These are phyloP conservation scores for Rhamnella rubrinervis DNA, from an alignment of 331 rosid species.

Conservation along the genomic window DNA sequence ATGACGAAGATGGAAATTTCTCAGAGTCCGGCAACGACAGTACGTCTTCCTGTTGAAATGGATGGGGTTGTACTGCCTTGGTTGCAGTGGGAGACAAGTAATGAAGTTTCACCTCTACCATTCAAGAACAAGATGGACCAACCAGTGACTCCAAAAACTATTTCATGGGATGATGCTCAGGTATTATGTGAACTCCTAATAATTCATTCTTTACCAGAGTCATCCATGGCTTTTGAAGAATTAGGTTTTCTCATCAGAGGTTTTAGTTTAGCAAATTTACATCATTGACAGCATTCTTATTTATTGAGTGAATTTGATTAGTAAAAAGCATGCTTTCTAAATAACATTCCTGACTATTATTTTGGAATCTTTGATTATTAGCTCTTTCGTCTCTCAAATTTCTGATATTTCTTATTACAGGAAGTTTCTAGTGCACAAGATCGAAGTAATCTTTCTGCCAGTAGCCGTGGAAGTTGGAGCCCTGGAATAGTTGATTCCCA, in stretches of 20 bases:
- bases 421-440: slow-evolving; percentile 34
- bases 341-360: background rate
- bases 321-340: background rate
- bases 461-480: slow-evolving; percentile 95
- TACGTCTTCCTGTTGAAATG: slow-evolving; percentile 59
- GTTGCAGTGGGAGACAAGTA: slow-evolving; percentile 87
- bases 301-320: too few species aligned
- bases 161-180: slow-evolving; percentile 26
- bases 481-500: slow-evolving; percentile 42
- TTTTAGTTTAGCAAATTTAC: too few species aligned
- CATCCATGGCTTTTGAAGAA: too few species aligned
- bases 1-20: slow-evolving; percentile 45
- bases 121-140: slow-evolving; percentile 38
- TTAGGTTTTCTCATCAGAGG: too few species aligned
- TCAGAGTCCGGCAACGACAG: slow-evolving; percentile 41
- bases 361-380: background rate
- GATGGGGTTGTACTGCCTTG: slow-evolving; percentile 85
- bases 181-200: slow-evolving; percentile 16
- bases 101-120: slow-evolving; percentile 47
- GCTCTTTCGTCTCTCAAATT: background rate
- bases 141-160: slow-evolving; percentile 44
- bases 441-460: slow-evolving; percentile 47
- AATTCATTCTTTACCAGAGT: background rate
- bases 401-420: slow-evolving; percentile 37
- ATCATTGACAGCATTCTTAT: too few species aligned